A percentile compares a stretch with the other conserved stretches of the same genome.
Evolutionary conservation across 768 basidiomycete genomes (phyloP).

Genomic region (Daedaleopsis nitida): DNA sequence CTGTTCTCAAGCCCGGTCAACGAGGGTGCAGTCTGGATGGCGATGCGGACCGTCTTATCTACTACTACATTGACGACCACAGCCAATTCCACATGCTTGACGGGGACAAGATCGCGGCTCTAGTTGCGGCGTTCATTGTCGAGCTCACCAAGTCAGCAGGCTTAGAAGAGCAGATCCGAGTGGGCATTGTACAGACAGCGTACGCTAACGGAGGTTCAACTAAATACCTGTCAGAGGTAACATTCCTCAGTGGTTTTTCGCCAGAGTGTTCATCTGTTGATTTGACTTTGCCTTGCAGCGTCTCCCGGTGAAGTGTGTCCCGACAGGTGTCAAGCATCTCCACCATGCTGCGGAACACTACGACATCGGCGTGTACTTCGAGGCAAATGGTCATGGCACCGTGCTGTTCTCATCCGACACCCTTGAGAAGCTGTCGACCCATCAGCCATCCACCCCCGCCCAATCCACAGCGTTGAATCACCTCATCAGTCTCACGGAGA

Average conservation of each 20-base stretch:
- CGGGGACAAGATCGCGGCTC: slow-evolving; percentile 95
- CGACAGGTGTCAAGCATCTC: slow-evolving; percentile 97
- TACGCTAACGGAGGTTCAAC: slow-evolving; percentile 99
- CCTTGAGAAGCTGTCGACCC: slow-evolving; percentile 55
- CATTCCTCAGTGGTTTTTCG: slow-evolving; percentile 28
- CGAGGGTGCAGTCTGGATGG: slow-evolving; percentile 95
- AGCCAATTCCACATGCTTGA: slow-evolving; percentile 89
- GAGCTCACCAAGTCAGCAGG: slow-evolving; percentile 87
- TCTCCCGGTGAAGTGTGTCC: slow-evolving; percentile 91
- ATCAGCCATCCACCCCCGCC: slow-evolving; percentile 79
- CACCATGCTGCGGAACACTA: slow-evolving; percentile 96
- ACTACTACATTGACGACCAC: slow-evolving; percentile 84
- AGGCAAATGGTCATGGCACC: slow-evolving; percentile 98
- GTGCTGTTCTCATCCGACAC: slow-evolving; percentile 88
- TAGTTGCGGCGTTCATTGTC: slow-evolving; percentile 91
- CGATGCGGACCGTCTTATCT: slow-evolving; percentile 96
- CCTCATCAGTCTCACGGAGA: slow-evolving; percentile 71
- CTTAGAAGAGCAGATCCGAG: slow-evolving; percentile 72
- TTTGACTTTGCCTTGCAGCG: slow-evolving; percentile 48
- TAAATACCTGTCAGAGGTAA: slow-evolving; percentile 81
- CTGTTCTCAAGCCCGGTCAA: slow-evolving; percentile 66
- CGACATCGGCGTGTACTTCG: slow-evolving; percentile 98
- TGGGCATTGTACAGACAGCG: slow-evolving; percentile 97
- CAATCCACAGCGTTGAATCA: slow-evolving; percentile 80
- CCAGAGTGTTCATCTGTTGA: background rate